phyloP scores from a whole-genome alignment of 2,329 filamentous ascomycete genomes.

The Aspergillus clavatus region DNA sequence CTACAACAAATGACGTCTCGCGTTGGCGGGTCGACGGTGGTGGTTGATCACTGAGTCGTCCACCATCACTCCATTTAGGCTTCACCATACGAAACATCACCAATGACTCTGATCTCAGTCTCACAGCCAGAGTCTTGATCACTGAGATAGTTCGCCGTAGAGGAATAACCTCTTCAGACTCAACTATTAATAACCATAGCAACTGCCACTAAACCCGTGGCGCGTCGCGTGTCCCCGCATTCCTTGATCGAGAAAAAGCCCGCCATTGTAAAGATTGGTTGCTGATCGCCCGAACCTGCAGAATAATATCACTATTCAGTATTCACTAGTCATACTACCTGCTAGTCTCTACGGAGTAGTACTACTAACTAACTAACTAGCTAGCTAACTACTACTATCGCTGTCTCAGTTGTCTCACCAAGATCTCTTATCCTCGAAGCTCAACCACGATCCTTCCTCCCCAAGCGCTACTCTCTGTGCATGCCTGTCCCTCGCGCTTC shows the following conservation, averaged over 20 bases:
- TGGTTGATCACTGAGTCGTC: too few species aligned
- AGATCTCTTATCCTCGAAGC: background rate
- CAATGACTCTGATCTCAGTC: background rate
- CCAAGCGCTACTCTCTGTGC: background rate
- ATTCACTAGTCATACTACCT: too few species aligned
- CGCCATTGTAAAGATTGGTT: background rate
- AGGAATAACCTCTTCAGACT: too few species aligned
- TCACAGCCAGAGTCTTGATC: too few species aligned
- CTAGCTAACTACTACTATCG: background rate
- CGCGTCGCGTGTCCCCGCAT: slow-evolving; percentile 22
- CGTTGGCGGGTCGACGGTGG: background rate
- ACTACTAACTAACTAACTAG: too few species aligned
- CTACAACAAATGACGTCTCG: background rate
- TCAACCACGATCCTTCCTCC: too few species aligned
- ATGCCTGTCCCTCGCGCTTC: background rate
- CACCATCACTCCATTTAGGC: background rate
- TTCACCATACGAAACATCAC: background rate
- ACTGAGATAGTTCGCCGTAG: too few species aligned
- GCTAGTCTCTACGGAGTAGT: too few species aligned
- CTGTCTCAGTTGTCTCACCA: background rate
- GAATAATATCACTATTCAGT: too few species aligned
- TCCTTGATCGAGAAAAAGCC: slow-evolving; percentile 12
- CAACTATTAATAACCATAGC: background rate
- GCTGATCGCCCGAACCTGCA: background rate
- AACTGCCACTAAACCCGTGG: background rate